Evolutionary conservation across 495 filamentous ascomycete species (phyloP).

Genomic region (Aspergillus cavernicola): DNA sequence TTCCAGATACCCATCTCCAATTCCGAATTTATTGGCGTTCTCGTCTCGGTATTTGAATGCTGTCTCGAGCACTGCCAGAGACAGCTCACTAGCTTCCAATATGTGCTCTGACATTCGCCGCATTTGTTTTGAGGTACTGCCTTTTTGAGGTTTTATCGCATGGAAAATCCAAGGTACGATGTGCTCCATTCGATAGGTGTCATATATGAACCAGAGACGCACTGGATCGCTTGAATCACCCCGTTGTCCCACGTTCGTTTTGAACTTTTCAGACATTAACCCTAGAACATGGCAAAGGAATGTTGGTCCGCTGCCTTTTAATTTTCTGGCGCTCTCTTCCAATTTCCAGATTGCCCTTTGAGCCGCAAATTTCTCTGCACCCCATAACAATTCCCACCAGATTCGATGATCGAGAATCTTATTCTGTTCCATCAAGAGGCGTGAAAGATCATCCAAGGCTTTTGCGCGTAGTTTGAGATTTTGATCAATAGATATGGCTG

Average conservation of each 20-base stretch:
- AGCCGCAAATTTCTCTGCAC: slow-evolving; percentile 84
- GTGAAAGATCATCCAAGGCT: slow-evolving; percentile 68
- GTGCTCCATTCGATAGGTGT: slow-evolving; percentile 67
- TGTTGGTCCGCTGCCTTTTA: slow-evolving; percentile 43
- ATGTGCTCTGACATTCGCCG: slow-evolving; percentile 50
- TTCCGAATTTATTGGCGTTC: slow-evolving; percentile 65
- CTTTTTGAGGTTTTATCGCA: slow-evolving; percentile 58
- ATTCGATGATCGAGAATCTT: slow-evolving; percentile 55
- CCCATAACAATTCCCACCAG: slow-evolving; percentile 80
- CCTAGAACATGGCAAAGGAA: slow-evolving; percentile 66
- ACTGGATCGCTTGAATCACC: slow-evolving; percentile 65
- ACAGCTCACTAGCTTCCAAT: slow-evolving; percentile 78
- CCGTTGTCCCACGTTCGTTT: slow-evolving; percentile 50
- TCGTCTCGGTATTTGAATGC: slow-evolving; percentile 70
- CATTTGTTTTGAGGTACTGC: slow-evolving; percentile 27
- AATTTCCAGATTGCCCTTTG: slow-evolving; percentile 77
- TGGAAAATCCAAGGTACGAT: slow-evolving; percentile 73
- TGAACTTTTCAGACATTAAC: slow-evolving; percentile 65
- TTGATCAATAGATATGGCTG: slow-evolving; percentile 71
- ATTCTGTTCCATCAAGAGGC: slow-evolving; percentile 55
- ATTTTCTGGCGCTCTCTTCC: slow-evolving; percentile 57
- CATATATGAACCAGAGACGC: slow-evolving; percentile 77
- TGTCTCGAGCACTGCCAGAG: slow-evolving; percentile 63
- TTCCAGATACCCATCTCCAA: slow-evolving; percentile 57
- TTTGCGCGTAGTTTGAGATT: slow-evolving; percentile 68